Percentiles rank a stretch among this genome's conserved stretches.
These are phyloP conservation scores for Stemphylium lycopersici DNA, from an alignment of 2,329 filamentous ascomycete species.

Conservation along the genomic window DNA sequence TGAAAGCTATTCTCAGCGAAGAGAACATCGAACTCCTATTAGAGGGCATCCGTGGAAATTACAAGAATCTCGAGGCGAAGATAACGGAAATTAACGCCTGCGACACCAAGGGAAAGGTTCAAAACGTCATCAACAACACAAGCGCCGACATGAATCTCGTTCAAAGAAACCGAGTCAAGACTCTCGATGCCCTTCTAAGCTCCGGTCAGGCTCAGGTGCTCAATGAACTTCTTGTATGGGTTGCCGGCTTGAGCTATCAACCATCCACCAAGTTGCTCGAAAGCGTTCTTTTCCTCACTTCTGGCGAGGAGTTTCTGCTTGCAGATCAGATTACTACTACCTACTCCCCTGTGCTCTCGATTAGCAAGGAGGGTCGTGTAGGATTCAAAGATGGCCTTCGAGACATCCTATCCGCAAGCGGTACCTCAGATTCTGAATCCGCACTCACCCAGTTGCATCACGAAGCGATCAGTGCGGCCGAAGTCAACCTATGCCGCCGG, in stretches of 20 bases:
- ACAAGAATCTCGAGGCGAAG: slow-evolving; percentile 19
- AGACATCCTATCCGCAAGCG: not conserved
- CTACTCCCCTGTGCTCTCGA: slow-evolving; percentile 10
- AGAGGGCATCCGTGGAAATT: slow-evolving; percentile 16
- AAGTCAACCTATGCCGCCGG: not conserved
- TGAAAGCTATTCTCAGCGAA: slow-evolving; percentile 15
- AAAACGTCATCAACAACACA: slow-evolving; percentile 16
- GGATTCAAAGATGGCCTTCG: slow-evolving; percentile 2
- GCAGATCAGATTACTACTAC: slow-evolving; percentile 9
- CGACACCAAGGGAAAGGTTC: slow-evolving; percentile 20
- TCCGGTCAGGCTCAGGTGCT: slow-evolving; percentile 13
- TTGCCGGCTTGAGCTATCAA: slow-evolving; percentile 8
- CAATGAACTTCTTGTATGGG: slow-evolving; percentile 22
- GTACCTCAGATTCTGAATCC: not conserved
- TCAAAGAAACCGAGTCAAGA: slow-evolving; percentile 2
- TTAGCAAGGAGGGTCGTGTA: slow-evolving; percentile 4
- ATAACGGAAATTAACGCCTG: slow-evolving; percentile 20
- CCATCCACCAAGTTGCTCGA: slow-evolving; percentile 12
- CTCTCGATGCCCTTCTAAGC: slow-evolving; percentile 7
- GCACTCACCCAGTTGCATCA: not conserved
- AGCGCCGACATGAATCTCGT: slow-evolving; percentile 9
- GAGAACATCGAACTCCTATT: slow-evolving; percentile 19
- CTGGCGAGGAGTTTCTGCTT: slow-evolving; percentile 8
- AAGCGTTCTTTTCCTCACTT: slow-evolving; percentile 15
- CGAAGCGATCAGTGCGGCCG: not conserved